Base-by-base conservation (phyloP, 1,139 yeast genomes). In the Protomyces gravidus region DNA sequence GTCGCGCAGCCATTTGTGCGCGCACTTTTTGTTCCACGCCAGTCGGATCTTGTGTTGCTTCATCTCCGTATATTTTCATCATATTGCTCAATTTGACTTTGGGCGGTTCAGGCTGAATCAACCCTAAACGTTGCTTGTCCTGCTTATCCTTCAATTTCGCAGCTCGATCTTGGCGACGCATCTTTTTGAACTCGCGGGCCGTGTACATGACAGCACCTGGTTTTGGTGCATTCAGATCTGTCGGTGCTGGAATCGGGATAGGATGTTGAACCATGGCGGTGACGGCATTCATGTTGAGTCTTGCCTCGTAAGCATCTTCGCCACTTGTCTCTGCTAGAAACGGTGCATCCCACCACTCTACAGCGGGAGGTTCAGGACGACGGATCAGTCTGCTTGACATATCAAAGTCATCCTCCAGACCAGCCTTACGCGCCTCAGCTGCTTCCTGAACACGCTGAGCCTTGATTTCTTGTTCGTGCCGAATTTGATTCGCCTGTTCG, bases 11-110 rank as follows among this genome's bases (percentile, higher is more conserved):
- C 7, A 89, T 86, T 64, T 90, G 94, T 45, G 75, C 72, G 52
- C 81, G 76, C 0, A 94, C 97, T 60, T 77, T 72, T 70, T 78
- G 76, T 68, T 92, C 98, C 66, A 90, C 84, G 3, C 82, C 82
- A 0, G 98, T 92, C 0, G 98, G 98, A 68, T 92, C 96, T 63
- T 80, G 78, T 50, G 89, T 85, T n/a, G 94, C 88, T 63, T 87
- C 95, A 68, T 88, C 84, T 2, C 96, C 87, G 52, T 85, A 76
- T 0, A 89, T 96, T 65, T 80, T 85, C 89, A 88, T 86, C 70
- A 90, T 77, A 69, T 90, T 92, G 49, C 85, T 81, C 57, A 89
- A 74, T 67, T 85, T 88, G 30, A 90, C 88, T 71, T 90, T 92
- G 1, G 97, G 96, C 5, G 86, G 85, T 0, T 96, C 97, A 1